phyloP scores from a whole-genome alignment of 106 monocot genomes.

The Allium cepa region DNA sequence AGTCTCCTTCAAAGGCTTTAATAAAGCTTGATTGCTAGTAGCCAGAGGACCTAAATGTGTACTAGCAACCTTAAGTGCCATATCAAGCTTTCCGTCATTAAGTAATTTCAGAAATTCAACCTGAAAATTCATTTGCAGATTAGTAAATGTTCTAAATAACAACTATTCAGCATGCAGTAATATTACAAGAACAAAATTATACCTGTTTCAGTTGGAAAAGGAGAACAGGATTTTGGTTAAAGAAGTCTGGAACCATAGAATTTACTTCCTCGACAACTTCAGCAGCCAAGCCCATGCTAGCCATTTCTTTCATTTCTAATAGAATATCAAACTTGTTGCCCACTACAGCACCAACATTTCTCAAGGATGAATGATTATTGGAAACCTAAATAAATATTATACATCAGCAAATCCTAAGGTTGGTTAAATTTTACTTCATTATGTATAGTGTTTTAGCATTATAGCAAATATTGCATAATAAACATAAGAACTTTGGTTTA shows the following conservation, averaged over 20 bases:
- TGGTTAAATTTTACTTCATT: no score
- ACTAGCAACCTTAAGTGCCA: constrained; percentile 75
- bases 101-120: constrained; percentile 89
- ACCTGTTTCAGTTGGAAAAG: constrained; percentile 98
- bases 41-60: constrained; percentile 87
- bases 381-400: constrained; percentile 21
- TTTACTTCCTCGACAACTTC: constrained; percentile 95
- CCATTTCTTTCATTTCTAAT: constrained; percentile 75
- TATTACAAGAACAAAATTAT: background rate
- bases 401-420: no score
- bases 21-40: constrained; percentile 41
- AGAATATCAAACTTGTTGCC: constrained; percentile 63
- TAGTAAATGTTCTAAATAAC: background rate
- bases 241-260: constrained; percentile 83
- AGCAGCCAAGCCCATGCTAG: constrained; percentile 67
- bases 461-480: no score
- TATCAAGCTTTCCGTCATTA: constrained; percentile 43
- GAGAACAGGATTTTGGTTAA: constrained; percentile 60
- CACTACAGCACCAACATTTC: constrained; percentile 22
- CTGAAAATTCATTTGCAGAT: constrained; percentile 26
- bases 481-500: no score
- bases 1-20: constrained; percentile 93
- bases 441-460: no score
- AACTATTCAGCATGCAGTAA: background rate
- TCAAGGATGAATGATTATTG: constrained; percentile 21